These are phyloP conservation scores for Diaporthe citrichinensis DNA, from an alignment of 2,329 filamentous ascomycete species.

Conservation along the genomic window DNA sequence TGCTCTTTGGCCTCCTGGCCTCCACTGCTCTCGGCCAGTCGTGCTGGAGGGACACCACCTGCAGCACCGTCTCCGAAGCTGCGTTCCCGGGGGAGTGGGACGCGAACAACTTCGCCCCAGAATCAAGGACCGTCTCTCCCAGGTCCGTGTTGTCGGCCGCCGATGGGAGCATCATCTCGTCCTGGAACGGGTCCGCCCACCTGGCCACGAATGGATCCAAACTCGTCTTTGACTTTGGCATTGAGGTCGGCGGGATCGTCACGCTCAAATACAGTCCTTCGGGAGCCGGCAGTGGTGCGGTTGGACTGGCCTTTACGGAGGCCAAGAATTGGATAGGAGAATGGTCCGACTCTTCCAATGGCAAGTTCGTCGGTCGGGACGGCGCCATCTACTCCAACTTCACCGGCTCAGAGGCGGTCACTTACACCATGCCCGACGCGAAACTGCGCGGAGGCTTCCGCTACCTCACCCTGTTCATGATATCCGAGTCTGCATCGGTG, in stretches of 20 bases:
- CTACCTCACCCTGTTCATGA: slow-evolving; percentile 63
- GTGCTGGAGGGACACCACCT: slow-evolving; percentile 71
- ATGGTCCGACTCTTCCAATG: slow-evolving; percentile 63
- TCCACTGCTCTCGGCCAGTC: slow-evolving; percentile 41
- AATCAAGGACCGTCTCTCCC: slow-evolving; percentile 64
- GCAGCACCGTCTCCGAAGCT: slow-evolving; percentile 61
- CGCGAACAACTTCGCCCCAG: slow-evolving; percentile 68
- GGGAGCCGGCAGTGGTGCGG: slow-evolving; percentile 50
- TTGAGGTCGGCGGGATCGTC: slow-evolving; percentile 70
- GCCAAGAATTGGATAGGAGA: slow-evolving; percentile 62
- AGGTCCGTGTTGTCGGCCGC: slow-evolving; percentile 55
- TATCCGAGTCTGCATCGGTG: slow-evolving; percentile 42
- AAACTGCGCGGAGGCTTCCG: slow-evolving; percentile 66
- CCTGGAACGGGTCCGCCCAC: slow-evolving; percentile 46
- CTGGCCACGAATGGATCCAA: slow-evolving; percentile 62
- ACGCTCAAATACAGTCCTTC: slow-evolving; percentile 63
- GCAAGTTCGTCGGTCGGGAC: slow-evolving; percentile 58
- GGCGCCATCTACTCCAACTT: slow-evolving; percentile 63
- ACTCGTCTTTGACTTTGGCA: slow-evolving; percentile 72
- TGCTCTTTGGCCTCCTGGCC: slow-evolving; percentile 49
- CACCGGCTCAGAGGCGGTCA: slow-evolving; percentile 49
- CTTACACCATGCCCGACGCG: slow-evolving; percentile 56
- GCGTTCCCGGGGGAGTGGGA: slow-evolving; percentile 73
- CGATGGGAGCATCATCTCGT: slow-evolving; percentile 50
- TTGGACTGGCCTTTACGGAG: slow-evolving; percentile 64